Base-by-base conservation (phyloP, 441 rosid genomes). In the Gossypium gossypioides region DNA sequence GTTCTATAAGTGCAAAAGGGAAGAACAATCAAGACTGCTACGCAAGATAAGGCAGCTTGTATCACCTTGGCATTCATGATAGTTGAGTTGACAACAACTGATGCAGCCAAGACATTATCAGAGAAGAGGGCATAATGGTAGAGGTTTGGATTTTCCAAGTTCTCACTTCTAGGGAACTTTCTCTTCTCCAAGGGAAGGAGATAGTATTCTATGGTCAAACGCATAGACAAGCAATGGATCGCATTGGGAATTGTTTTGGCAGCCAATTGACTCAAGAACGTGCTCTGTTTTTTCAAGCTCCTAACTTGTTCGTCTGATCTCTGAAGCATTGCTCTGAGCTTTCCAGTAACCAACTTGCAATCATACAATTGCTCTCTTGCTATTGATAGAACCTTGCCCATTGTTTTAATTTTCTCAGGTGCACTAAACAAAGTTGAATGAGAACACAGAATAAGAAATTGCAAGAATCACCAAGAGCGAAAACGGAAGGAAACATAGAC, bases 281-380 rank as follows among this genome's bases (percentile, higher is more conserved):
- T 89, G 90, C 99, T 92, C 88, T 95, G 98, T 77, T 93, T 95
- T 85, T 92, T 95, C 75, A 92, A 88, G 83, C 95, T 88, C 87
- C 99, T 85, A 44, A 95, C 99, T 87, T 91, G 92, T 78, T 95
- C 99, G 69, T 95, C 99, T n/a, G 99, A 97, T 4, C 90, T 86
- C 84, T 89, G 97, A 81, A 95, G 97, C 96, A 95, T 92, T 55
- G 99, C 99, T 77, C 99, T 87, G 67, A 95, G 93, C 87, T 88
- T 89, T 81, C 91, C 97, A 32, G 96, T 95, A 65, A 95, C 95
- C 79, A 89, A 75, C 69, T 89, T 91, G 87, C 99, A 95, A 78
- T 95, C 98, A 73, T 91, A 95, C 74, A 95, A 75, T 80, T 91
- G 86, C 77, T 82, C 92, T 81, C 86, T 89, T 51, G 93, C 96